Evolutionary conservation across 2,329 filamentous ascomycete genomes (phyloP).

Genomic region (Mycosphaerella arachidis): DNA sequence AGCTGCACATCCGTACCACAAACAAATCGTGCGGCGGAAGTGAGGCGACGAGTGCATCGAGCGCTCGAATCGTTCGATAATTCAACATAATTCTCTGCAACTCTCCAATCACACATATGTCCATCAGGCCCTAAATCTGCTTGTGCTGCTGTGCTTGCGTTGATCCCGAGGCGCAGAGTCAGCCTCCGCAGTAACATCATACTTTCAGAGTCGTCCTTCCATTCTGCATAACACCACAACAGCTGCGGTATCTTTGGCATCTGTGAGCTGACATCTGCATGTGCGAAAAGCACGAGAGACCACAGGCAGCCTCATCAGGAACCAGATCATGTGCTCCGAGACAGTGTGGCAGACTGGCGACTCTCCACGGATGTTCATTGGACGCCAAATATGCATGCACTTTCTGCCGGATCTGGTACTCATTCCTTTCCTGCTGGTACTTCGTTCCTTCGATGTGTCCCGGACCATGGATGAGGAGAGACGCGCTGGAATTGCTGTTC

Average conservation of each 20-base stretch:
- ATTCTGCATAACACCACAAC: not conserved
- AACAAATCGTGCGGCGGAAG: not conserved
- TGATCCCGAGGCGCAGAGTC: not conserved
- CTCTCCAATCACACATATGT: not conserved
- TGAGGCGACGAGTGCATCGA: not conserved
- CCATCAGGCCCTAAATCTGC: not conserved
- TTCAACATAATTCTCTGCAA: not conserved
- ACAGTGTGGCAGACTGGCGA: not conserved
- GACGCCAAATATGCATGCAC: not conserved
- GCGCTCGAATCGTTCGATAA: not conserved
- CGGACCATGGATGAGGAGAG: not conserved
- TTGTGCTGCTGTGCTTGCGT: not conserved
- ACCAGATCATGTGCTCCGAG: not conserved
- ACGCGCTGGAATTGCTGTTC: not conserved
- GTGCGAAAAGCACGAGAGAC: not conserved
- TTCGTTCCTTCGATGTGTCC: not conserved
- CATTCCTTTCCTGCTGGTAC: not conserved
- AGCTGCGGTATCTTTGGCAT: not conserved
- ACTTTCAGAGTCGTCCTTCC: not conserved
- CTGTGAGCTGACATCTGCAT: not conserved
- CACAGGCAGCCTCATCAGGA: not conserved
- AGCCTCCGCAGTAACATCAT: not conserved
- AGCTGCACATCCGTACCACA: constrained; percentile 6
- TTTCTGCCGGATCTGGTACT: not conserved
- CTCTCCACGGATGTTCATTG: not conserved